Conservation (phyloP, 495 filamentous ascomycete genomes). For the Talaromyces wortmannii region DNA sequence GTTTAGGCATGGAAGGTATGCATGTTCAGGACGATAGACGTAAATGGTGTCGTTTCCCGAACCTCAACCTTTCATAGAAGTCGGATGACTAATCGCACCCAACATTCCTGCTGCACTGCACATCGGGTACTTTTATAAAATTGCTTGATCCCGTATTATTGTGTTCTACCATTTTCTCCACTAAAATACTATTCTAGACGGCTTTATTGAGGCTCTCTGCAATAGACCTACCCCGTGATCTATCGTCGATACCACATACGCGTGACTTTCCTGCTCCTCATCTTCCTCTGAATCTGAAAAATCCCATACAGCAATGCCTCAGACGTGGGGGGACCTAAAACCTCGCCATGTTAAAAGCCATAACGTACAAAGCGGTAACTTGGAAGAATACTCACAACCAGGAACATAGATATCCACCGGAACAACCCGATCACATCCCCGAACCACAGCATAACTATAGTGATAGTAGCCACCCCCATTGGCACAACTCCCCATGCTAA, state of each 20-base stretch:
- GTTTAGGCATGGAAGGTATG: no score
- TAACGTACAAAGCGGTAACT: not conserved
- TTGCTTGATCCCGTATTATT: no score
- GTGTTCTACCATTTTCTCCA: no score
- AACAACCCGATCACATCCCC: conserved; percentile 90
- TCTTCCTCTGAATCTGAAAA: conserved; percentile 90
- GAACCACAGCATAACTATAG: conserved; percentile 88
- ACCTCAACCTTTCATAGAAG: no score
- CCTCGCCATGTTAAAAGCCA: conserved; percentile 15
- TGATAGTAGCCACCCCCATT: conserved; percentile 98
- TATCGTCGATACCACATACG: conserved; percentile 44
- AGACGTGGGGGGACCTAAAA: conserved; percentile 65
- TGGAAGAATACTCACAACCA: conserved; percentile 49
- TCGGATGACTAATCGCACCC: no score
- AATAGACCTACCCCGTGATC: no score
- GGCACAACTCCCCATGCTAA: conserved; percentile 88
- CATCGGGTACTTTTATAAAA: no score
- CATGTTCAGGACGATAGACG: no score
- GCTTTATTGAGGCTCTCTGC: no score
- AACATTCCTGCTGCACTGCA: no score
- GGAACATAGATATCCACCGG: conserved; percentile 97
- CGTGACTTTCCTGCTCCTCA: conserved; percentile 65
- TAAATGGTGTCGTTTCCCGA: no score
- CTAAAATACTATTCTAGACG: no score
- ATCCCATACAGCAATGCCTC: conserved; percentile 95